Evolutionary conservation across 192 early-diverging fungal species (phyloP).

Genomic region (Geranomyces variabilis): DNA sequence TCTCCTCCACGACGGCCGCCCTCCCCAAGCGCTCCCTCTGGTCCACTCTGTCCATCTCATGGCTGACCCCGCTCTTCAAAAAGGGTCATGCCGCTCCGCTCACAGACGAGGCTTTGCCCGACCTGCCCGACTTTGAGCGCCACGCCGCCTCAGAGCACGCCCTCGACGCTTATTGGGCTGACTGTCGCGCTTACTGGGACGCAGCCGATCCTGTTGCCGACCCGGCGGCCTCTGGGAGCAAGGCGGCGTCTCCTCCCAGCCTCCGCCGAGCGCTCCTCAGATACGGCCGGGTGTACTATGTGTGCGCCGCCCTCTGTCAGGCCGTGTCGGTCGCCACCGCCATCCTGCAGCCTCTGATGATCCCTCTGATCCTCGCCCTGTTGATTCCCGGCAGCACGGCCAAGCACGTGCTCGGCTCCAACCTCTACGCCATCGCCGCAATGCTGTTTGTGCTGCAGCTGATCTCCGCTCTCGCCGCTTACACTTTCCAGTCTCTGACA

Average conservation of each 20-base stretch:
- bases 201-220: no score
- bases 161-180: no score
- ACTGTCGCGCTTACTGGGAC: no score
- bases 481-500: not conserved
- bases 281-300: not conserved
- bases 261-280: not conserved
- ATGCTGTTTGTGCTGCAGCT: not conserved
- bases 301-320: not conserved
- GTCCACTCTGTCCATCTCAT: not conserved
- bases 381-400: not conserved
- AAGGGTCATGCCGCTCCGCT: not conserved
- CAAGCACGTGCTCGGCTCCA: not conserved
- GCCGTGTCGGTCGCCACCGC: not conserved
- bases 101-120: not conserved
- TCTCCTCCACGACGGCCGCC: not conserved
- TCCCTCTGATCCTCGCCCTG: not conserved
- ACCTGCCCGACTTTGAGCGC: not conserved
- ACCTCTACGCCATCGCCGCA: not conserved
- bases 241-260: not conserved
- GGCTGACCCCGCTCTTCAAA: not conserved
- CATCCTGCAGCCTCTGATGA: not conserved
- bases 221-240: not conserved
- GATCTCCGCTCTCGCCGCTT: not conserved
- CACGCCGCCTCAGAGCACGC: not conserved
- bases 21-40: not conserved